Evolutionary conservation across 257 asterid species (phyloP).

Genomic region (Solanum chmielewskii): DNA sequence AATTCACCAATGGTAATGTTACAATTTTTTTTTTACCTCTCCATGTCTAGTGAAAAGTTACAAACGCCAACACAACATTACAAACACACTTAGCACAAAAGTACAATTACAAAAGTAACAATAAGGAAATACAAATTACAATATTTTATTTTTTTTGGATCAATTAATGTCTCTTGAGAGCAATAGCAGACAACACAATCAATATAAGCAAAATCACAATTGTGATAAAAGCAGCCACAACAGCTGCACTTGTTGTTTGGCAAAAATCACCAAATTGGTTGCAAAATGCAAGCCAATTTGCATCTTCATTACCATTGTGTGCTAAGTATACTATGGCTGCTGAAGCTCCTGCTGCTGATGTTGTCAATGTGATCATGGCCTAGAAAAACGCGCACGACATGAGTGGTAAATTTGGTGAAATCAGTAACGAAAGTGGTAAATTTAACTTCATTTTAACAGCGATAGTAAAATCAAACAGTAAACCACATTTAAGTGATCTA

Average conservation of each 20-base stretch:
- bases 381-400: neutral
- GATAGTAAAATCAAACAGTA: no score
- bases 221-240: slow-evolving; percentile 40
- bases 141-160: neutral
- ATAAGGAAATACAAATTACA: neutral
- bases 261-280: slow-evolving; percentile 54
- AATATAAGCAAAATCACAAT: slow-evolving; percentile 28
- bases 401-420: no score
- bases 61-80: neutral
- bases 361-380: slow-evolving; percentile 38
- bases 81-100: neutral
- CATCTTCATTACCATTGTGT: slow-evolving; percentile 47
- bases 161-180: slow-evolving; percentile 25
- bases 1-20: neutral
- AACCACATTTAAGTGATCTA: no score
- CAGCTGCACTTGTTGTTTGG: slow-evolving; percentile 36
- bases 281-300: slow-evolving; percentile 70
- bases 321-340: slow-evolving; percentile 71
- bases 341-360: slow-evolving; percentile 49
- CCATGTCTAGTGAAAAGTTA: neutral
- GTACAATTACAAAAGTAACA: neutral
- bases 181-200: slow-evolving; percentile 46
- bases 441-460: no score
- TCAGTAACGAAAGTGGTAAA: no score
- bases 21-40: neutral